Conservation (phyloP, 768 basidiomycete genomes). For the Rhodotorula toruloides region DNA sequence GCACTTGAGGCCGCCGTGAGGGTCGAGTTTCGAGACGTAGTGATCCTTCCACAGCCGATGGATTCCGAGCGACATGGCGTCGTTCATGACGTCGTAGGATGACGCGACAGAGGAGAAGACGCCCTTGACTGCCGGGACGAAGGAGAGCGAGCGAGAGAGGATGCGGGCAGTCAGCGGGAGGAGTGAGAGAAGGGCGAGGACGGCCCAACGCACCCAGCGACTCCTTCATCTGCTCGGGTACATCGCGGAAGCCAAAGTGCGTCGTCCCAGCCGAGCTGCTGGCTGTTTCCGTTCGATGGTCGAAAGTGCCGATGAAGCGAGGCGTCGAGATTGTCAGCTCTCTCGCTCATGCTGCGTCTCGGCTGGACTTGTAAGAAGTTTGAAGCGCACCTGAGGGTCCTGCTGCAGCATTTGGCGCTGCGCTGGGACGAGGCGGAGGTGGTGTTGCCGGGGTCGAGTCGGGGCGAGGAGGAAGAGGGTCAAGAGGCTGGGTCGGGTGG, state of each 20-base stretch:
- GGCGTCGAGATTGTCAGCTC: background rate
- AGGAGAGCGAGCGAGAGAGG: background rate
- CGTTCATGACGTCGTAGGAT: constrained; percentile 97
- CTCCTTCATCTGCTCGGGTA: constrained; percentile 83
- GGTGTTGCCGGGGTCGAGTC: background rate
- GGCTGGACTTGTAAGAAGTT: too few species aligned
- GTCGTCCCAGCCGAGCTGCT: constrained; percentile 45
- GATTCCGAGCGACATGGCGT: constrained; percentile 93
- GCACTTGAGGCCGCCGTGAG: constrained; percentile 62
- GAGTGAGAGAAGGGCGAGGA: background rate
- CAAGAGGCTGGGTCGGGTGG: constrained; percentile 20
- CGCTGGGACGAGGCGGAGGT: background rate
- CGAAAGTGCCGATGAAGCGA: background rate
- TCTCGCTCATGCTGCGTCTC: too few species aligned
- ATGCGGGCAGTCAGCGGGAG: background rate
- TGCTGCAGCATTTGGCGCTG: background rate
- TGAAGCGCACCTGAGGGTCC: background rate
- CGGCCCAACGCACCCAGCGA: constrained; percentile 51
- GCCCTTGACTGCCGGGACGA: constrained; percentile 59
- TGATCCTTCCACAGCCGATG: constrained; percentile 96
- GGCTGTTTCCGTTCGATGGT: too few species aligned
- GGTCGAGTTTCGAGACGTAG: constrained; percentile 51
- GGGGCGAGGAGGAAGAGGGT: constrained; percentile 1
- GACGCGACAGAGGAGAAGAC: constrained; percentile 96
- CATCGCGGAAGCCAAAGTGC: constrained; percentile 88